Evolutionary conservation across 257 asterid genomes (phyloP).

Genomic region (Nicotiana benthamiana): DNA sequence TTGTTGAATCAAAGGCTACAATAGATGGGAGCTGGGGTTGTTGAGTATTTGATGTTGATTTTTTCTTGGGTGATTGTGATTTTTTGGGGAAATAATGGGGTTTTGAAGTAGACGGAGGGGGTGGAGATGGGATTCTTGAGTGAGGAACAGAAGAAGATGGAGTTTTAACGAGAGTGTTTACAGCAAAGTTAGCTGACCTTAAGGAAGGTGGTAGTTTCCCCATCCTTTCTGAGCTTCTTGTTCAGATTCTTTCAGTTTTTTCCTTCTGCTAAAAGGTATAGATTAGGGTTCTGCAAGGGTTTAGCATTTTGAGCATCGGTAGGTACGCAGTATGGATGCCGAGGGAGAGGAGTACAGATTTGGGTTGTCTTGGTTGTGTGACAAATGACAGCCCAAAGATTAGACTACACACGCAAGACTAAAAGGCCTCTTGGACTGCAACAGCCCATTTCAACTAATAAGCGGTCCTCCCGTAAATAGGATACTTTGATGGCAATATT

Average conservation of each 20-base stretch:
- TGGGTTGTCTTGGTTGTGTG: neutral
- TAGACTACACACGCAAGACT: neutral
- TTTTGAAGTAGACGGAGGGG: constrained; percentile 16
- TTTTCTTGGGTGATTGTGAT: constrained; percentile 14
- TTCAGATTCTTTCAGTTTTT: neutral
- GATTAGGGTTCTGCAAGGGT: constrained; percentile 51
- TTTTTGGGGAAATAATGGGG: constrained; percentile 20
- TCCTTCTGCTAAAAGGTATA: neutral
- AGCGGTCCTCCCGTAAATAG: neutral
- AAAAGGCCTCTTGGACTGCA: neutral
- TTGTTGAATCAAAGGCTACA: constrained; percentile 39
- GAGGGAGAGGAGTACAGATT: neutral
- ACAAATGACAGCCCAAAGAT: neutral
- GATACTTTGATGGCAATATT: no score
- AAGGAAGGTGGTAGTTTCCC: constrained; percentile 55
- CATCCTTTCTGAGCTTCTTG: constrained; percentile 18
- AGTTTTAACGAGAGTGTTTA: constrained; percentile 30
- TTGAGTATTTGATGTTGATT: constrained; percentile 6
- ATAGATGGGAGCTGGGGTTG: constrained; percentile 21
- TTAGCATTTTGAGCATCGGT: neutral
- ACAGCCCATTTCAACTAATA: neutral
- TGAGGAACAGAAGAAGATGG: constrained; percentile 17
- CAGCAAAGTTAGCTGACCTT: constrained; percentile 35
- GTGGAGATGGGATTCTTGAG: neutral
- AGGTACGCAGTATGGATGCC: neutral